Evolutionary conservation across 2,329 filamentous ascomycete genomes (phyloP).

Genomic region (Tolypocladium endophyticum): DNA sequence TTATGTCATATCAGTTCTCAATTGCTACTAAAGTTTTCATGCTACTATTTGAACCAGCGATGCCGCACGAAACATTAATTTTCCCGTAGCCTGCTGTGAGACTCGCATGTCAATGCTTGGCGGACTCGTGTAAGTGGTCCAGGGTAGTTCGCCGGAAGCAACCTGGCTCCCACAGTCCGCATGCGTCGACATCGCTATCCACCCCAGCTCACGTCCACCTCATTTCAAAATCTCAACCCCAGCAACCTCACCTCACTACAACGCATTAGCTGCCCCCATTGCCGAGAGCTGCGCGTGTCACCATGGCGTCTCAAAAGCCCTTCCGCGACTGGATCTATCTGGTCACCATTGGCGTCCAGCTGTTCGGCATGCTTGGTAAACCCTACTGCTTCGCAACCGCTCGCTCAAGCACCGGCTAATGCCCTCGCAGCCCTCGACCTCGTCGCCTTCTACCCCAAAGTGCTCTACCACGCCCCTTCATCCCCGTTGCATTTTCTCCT

Average conservation of each 20-base stretch:
- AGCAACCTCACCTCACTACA: not conserved
- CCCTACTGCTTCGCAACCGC: not conserved
- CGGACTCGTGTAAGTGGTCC: not conserved
- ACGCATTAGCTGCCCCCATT: too few species aligned
- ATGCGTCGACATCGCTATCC: not conserved
- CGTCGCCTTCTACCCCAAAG: conserved; percentile 38
- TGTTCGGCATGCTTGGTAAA: conserved; percentile 26
- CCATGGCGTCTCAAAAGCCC: conserved; percentile 13
- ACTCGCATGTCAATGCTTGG: not conserved
- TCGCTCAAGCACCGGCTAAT: not conserved
- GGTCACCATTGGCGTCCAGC: conserved; percentile 19
- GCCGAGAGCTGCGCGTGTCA: not conserved
- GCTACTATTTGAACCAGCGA: not conserved
- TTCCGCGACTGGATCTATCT: conserved; percentile 25
- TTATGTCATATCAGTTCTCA: too few species aligned
- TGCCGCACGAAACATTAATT: not conserved
- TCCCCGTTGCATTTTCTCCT: conserved; percentile 38
- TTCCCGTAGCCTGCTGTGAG: not conserved
- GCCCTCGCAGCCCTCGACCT: conserved; percentile 37
- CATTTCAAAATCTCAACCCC: not conserved
- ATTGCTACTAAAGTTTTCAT: too few species aligned
- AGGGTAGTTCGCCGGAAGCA: not conserved
- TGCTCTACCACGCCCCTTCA: conserved; percentile 28
- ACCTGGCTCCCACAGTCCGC: not conserved
- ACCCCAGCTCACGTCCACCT: not conserved